Percentiles rank a stretch among this genome's conserved stretches.
Evolutionary conservation across 1,139 yeast species (phyloP).

Genomic region (Pichiaceae sp.): DNA sequence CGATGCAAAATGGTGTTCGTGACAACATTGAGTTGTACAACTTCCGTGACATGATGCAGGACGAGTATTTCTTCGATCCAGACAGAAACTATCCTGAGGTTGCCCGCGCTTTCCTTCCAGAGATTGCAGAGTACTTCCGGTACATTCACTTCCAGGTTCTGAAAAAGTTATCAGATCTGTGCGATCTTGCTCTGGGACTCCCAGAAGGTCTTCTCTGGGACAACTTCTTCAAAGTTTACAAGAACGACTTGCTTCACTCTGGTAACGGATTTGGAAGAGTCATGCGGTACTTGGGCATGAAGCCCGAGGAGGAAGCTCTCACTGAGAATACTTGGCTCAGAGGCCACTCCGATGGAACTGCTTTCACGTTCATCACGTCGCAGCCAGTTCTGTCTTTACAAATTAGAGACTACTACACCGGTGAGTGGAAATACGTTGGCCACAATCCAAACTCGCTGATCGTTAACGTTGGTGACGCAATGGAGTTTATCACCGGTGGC

Average conservation of each 20-base stretch:
- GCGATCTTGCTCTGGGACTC: slow-evolving; percentile 33
- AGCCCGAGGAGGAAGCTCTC: slow-evolving; percentile 20
- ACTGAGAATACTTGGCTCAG: slow-evolving; percentile 36
- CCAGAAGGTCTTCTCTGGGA: slow-evolving; percentile 35
- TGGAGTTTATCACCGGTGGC: slow-evolving; percentile 42
- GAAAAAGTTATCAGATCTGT: slow-evolving; percentile 27
- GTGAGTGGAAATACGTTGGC: slow-evolving; percentile 39
- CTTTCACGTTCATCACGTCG: slow-evolving; percentile 39
- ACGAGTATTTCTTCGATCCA: slow-evolving; percentile 16
- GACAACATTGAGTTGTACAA: slow-evolving; percentile 37
- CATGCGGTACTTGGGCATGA: slow-evolving; percentile 30
- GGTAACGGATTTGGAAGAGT: slow-evolving; percentile 37
- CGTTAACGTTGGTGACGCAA: slow-evolving; percentile 41
- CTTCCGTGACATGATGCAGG: slow-evolving; percentile 29
- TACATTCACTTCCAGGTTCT: slow-evolving; percentile 29
- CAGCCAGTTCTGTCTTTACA: slow-evolving; percentile 44
- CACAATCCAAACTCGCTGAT: slow-evolving; percentile 38
- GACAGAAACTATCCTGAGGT: slow-evolving; percentile 35
- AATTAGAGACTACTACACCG: slow-evolving; percentile 36
- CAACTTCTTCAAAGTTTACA: slow-evolving; percentile 25
- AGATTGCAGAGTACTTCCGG: slow-evolving; percentile 29
- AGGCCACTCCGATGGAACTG: slow-evolving; percentile 44
- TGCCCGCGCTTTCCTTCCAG: slow-evolving; percentile 28
- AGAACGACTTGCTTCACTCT: slow-evolving; percentile 21
- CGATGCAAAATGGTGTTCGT: slow-evolving; percentile 32